Conservation (phyloP, 345 rosid species). For the Psidium friedrichsthalianum region DNA sequence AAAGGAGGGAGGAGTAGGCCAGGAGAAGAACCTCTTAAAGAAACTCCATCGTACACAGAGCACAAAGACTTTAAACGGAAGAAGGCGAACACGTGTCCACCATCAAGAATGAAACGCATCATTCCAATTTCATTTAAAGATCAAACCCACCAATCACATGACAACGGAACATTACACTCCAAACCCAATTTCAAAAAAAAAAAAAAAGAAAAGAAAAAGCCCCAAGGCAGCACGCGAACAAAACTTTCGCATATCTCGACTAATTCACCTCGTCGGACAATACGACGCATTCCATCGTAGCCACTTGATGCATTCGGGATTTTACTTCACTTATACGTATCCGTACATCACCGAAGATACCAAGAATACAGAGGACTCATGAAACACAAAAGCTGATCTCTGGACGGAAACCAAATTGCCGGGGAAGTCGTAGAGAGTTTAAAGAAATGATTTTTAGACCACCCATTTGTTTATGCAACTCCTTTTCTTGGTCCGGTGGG, state of each 20-base stretch:
- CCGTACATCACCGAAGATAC: background rate
- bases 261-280: accelerated
- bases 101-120: background rate
- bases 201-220: background rate
- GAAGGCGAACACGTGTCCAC: background rate
- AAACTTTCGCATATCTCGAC: background rate
- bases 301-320: background rate
- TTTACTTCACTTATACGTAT: background rate
- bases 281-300: background rate
- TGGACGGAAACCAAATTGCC: background rate
- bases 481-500: background rate
- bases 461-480: background rate
- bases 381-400: background rate
- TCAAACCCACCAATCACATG: background rate
- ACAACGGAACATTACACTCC: background rate
- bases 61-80: background rate
- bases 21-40: background rate
- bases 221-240: background rate
- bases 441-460: background rate
- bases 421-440: background rate
- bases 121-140: background rate
- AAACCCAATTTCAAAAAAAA: background rate
- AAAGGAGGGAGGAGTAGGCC: too few relatives aligned
- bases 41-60: background rate
- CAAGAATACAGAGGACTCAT: background rate